Evolutionary conservation across 2,329 filamentous ascomycete genomes (phyloP).

Genomic region (Magnaporthiopsis incrustans): DNA sequence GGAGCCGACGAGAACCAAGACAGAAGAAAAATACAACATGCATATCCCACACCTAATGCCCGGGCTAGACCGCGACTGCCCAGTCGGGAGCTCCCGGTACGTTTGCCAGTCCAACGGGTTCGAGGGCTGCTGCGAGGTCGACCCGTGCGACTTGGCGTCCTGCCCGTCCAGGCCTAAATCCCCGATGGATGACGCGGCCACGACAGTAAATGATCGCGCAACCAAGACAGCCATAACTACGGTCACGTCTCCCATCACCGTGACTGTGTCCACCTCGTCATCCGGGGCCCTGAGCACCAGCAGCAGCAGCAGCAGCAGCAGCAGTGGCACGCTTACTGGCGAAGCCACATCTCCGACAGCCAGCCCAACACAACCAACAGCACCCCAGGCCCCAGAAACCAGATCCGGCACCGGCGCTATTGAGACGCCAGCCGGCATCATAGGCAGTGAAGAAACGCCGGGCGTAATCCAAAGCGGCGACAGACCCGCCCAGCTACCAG

Average conservation of each 20-base stretch:
- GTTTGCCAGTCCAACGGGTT: slow-evolving; percentile 28
- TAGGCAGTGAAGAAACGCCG: not conserved
- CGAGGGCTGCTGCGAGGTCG: slow-evolving; percentile 35
- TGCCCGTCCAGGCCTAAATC: slow-evolving; percentile 20
- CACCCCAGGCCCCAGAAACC: not conserved
- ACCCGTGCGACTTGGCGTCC: slow-evolving; percentile 29
- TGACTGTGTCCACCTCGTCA: not conserved
- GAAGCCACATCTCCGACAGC: not conserved
- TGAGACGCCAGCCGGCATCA: not conserved
- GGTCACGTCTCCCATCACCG: not conserved
- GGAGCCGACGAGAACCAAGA: not conserved
- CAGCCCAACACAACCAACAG: not conserved
- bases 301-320: not conserved
- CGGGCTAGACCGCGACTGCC: slow-evolving; percentile 18
- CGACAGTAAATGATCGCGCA: not conserved
- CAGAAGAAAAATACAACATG: slow-evolving; percentile 5
- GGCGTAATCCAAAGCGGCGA: not conserved
- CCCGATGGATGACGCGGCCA: not conserved
- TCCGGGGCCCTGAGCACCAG: not conserved
- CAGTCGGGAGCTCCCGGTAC: slow-evolving; percentile 25
- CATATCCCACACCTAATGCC: not conserved
- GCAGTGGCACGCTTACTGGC: not conserved
- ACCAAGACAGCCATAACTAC: not conserved
- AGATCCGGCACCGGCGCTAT: not conserved
- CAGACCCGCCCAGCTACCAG: slow-evolving; percentile 13